Conservation (phyloP, 495 filamentous ascomycete species). For the Neurospora sp. region DNA sequence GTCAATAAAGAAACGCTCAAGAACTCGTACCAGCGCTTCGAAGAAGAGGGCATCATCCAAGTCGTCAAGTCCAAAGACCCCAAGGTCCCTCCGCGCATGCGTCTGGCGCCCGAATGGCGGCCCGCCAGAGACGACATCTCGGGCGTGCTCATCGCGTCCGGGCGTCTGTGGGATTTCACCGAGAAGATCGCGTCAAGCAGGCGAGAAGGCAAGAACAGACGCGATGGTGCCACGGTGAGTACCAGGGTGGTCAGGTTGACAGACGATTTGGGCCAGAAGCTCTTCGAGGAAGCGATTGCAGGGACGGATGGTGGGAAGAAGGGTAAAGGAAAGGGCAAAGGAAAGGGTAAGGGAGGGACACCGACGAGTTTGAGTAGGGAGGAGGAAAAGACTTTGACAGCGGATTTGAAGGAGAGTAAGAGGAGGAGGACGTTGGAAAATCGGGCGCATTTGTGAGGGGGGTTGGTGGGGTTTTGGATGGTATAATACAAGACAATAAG, state of each 20-base stretch:
- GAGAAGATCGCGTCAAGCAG: slow-evolving; percentile 74
- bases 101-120: slow-evolving; percentile 68
- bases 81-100: slow-evolving; percentile 46
- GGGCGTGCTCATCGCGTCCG: slow-evolving; percentile 54
- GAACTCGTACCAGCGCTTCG: slow-evolving; percentile 79
- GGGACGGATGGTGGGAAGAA: background rate
- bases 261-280: slow-evolving; percentile 42
- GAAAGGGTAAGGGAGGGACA: slow-evolving; percentile 22
- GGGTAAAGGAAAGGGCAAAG: slow-evolving; percentile 9
- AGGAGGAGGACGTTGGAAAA: slow-evolving; percentile 32
- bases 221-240: slow-evolving; percentile 83
- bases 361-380: slow-evolving; percentile 29
- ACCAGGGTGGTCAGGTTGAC: slow-evolving; percentile 69
- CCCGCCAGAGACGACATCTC: slow-evolving; percentile 53
- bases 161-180: slow-evolving; percentile 79
- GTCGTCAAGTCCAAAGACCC: slow-evolving; percentile 54
- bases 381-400: slow-evolving; percentile 28
- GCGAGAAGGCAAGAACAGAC: slow-evolving; percentile 87
- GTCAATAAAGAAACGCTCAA: slow-evolving; percentile 96
- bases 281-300: slow-evolving; percentile 35
- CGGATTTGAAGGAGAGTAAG: slow-evolving; percentile 27
- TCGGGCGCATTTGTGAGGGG: slow-evolving; percentile 36
- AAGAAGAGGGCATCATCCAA: slow-evolving; percentile 81
- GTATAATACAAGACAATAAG: background rate
- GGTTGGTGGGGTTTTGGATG: background rate